phyloP scores from a whole-genome alignment of 495 filamentous ascomycete genomes.

The Chaetomium fimeti region DNA sequence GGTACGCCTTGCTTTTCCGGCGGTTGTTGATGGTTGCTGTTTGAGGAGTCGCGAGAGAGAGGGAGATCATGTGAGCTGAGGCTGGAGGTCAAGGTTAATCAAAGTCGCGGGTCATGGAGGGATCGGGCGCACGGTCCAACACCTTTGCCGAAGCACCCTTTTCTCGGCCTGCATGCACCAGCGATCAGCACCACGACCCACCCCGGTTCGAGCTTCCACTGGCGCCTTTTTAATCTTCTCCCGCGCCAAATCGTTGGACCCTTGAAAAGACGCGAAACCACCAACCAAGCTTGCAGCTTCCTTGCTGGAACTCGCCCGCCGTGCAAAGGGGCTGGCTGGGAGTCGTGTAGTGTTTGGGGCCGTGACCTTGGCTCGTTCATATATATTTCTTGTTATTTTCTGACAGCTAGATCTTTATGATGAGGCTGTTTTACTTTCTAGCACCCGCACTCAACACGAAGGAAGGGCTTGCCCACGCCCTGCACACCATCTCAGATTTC shows the following conservation, averaged over 20 bases:
- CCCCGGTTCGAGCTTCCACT: neutral
- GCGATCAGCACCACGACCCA: constrained; percentile 18
- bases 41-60: constrained; percentile 30
- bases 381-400: neutral
- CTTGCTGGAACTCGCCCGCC: too few relatives aligned
- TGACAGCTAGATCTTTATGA: neutral
- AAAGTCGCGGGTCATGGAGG: constrained; percentile 21
- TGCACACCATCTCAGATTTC: constrained; percentile 2
- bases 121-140: constrained; percentile 29
- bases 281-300: neutral
- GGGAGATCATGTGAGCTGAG: constrained; percentile 39
- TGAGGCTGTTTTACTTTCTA: neutral
- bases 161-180: constrained; percentile 2
- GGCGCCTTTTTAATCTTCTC: constrained; percentile 7
- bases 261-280: neutral
- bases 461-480: neutral
- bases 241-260: neutral
- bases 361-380: neutral
- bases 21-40: constrained; percentile 17
- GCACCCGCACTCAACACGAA: too few relatives aligned
- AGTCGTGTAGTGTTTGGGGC: neutral
- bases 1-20: constrained; percentile 12
- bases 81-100: constrained; percentile 23
- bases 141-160: constrained; percentile 12
- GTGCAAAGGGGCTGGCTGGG: too few relatives aligned